These are phyloP conservation scores for Diophrys sp. DNA, from an alignment of 73 alveolate genomes.

Conservation along the genomic window DNA sequence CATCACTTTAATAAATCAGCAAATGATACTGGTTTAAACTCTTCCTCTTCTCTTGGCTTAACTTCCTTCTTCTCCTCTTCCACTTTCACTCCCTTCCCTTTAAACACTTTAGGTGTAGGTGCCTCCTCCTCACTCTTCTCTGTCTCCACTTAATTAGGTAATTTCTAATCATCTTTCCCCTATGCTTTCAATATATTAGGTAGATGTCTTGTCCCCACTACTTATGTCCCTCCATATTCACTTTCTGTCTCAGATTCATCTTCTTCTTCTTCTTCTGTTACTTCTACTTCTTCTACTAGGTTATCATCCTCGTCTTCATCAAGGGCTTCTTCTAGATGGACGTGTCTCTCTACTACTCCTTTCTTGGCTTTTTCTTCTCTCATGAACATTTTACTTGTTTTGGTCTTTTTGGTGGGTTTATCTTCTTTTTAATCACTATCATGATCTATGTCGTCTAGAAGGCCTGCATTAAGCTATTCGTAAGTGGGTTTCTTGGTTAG, in stretches of 20 bases:
- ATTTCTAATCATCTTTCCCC: background rate
- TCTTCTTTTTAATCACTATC: background rate
- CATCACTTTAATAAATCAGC: too few relatives aligned
- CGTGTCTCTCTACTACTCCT: background rate
- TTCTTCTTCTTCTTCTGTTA: background rate
- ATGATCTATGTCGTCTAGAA: background rate
- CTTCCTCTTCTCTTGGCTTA: too few relatives aligned
- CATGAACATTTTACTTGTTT: background rate
- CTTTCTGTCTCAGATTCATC: background rate
- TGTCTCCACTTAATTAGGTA: background rate
- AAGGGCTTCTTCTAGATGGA: background rate
- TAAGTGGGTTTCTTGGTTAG: background rate
- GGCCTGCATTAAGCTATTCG: background rate
- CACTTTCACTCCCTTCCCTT: too few relatives aligned
- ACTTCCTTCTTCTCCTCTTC: too few relatives aligned
- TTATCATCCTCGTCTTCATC: background rate
- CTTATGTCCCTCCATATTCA: background rate
- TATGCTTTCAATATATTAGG: background rate
- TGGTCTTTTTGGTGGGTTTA: background rate
- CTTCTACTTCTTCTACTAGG: background rate
- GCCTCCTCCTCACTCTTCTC: background rate
- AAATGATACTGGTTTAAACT: too few relatives aligned
- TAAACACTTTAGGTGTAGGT: background rate
- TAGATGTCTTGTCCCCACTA: background rate
- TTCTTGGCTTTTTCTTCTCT: background rate